phyloP scores from a whole-genome alignment of 768 basidiomycete species.

The Rhizopogon roseolus region DNA sequence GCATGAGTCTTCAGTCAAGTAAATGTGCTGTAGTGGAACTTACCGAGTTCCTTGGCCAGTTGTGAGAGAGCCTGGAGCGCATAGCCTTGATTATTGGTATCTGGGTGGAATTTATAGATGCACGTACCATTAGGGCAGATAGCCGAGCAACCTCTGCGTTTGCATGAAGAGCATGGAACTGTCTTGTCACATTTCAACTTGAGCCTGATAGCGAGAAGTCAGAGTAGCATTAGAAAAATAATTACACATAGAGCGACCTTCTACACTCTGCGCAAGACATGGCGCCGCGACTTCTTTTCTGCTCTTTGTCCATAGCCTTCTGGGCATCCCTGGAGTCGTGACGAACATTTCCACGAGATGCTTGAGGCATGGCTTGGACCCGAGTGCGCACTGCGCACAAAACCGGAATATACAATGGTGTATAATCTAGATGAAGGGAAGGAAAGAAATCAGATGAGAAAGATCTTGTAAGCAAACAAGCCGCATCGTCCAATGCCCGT shows the following conservation, averaged over 20 bases:
- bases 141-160: conserved; percentile 68
- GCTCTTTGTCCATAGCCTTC: conserved; percentile 59
- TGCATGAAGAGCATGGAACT: conserved; percentile 52
- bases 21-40: conserved; percentile 10
- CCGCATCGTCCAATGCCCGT: neutral
- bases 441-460: neutral
- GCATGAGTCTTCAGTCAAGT: neutral
- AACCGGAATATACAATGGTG: too few relatives aligned
- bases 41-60: conserved; percentile 78
- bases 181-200: conserved; percentile 77
- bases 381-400: neutral
- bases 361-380: conserved; percentile 40
- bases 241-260: conserved; percentile 33
- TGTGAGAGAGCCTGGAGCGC: conserved; percentile 47
- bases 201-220: conserved; percentile 33
- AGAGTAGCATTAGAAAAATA: neutral
- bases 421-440: neutral
- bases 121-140: conserved; percentile 65
- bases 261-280: conserved; percentile 59
- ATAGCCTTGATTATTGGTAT: neutral
- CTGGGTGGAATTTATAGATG: neutral
- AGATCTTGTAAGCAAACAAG: neutral
- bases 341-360: conserved; percentile 40
- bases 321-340: conserved; percentile 31
- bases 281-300: conserved; percentile 55